Base-by-base conservation (phyloP, 202 grass and related monocot species). In the Musa balbisiana region DNA sequence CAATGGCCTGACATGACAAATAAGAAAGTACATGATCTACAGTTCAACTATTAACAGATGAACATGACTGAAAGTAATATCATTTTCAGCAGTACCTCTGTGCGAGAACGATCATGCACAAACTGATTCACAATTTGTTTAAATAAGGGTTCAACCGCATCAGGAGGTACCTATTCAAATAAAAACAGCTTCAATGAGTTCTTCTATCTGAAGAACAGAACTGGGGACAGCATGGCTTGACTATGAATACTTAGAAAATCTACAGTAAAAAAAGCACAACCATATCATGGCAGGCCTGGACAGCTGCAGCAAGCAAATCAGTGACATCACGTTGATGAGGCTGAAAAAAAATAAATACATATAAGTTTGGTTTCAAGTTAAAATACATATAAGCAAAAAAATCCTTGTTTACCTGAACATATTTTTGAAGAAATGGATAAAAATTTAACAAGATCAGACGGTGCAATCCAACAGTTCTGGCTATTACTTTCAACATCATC, bases 81-180 rank as follows among this genome's bases (percentile, higher is more conserved):
- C 22, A 25, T 68, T 59, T 49, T 62, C 49, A 17, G 43, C 27
- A 72, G 71, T 80, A 98, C 94, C 94, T 98, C 94, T 23, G 94
- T 88, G 19, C 90, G 89, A 84, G 94, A 90, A 55, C 83, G 88
- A 73, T 98, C 94, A 80, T 98, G 90, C 67, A 98, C 94, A 84
- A 98, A 98, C 62, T 93, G 89, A 93, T 98, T 98, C 75, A 98
- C 94, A 79, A 98, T 98, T 84, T 93, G 91, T 79, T 89, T 91
- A 80, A 98, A 98, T 21, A 98, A 74, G 72, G 94, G 90, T 78
- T 98, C 94, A 80, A 98, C 91, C 50, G 85, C 94, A 91, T 98
- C 90, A 33, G 94, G 94, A 43, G 94, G 94, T 55, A 98, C 94
- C 88, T 98, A 85, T 77, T 76, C 6, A 70, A 80, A 71, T 73